A percentile compares a stretch with the other conserved stretches of the same genome.
phyloP scores from a whole-genome alignment of 2,329 filamentous ascomycete genomes.

The Saccharata proteae region DNA sequence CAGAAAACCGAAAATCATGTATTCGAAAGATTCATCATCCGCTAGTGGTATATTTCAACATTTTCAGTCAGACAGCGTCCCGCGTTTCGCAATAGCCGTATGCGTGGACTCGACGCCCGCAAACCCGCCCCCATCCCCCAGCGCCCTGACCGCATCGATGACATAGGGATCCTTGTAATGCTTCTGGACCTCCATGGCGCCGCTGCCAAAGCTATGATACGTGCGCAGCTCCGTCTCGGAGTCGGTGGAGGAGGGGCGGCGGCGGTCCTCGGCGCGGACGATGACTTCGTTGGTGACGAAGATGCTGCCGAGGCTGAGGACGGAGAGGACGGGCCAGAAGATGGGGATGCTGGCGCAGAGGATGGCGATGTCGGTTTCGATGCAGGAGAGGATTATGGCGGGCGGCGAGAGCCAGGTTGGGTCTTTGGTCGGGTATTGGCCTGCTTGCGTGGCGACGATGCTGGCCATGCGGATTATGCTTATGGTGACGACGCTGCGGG shows the following conservation, averaged over 20 bases:
- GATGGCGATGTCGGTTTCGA: conserved; percentile 27
- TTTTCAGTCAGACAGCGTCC: no score
- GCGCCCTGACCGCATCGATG: conserved; percentile 2
- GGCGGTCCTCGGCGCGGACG: conserved; percentile 18
- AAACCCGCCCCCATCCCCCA: neutral
- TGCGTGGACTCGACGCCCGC: no score
- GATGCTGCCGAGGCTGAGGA: conserved; percentile 21
- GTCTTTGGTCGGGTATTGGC: conserved; percentile 20
- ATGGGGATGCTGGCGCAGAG: conserved; percentile 25
- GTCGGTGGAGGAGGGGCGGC: conserved; percentile 1
- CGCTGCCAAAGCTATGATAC: conserved; percentile 1
- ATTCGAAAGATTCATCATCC: no score
- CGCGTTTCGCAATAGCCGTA: no score
- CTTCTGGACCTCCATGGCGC: neutral
- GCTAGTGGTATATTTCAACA: no score
- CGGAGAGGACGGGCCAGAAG: conserved; percentile 25
- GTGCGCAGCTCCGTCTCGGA: conserved; percentile 6
- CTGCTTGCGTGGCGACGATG: conserved; percentile 18
- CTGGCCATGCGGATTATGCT: conserved; percentile 19
- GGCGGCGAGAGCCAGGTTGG: conserved; percentile 19
- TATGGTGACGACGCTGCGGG: conserved; percentile 16
- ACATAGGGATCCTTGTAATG: conserved; percentile 7
- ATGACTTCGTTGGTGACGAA: conserved; percentile 27
- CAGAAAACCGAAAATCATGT: no score
- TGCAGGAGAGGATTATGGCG: conserved; percentile 20